Percentiles rank a stretch among this genome's conserved stretches.
phyloP scores from a whole-genome alignment of 2,329 filamentous ascomycete species.

The Lecanoromycetidae sp. region DNA sequence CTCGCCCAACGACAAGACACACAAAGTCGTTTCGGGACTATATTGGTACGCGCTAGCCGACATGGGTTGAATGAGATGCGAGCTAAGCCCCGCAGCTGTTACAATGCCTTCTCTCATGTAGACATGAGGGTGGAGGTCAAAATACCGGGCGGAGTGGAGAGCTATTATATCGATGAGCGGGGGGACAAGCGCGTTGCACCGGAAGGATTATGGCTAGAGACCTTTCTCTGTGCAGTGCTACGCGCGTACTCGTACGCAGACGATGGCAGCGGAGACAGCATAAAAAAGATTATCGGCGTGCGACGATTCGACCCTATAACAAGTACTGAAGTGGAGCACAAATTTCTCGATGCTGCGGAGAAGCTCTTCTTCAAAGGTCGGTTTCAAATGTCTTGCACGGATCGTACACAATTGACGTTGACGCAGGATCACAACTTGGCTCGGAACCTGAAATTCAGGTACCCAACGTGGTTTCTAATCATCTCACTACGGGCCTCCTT shows the following conservation, averaged over 20 bases:
- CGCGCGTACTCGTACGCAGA: slow-evolving; percentile 95
- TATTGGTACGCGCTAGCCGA: no score
- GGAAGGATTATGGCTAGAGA: slow-evolving; percentile 92
- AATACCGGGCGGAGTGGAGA: slow-evolving; percentile 91
- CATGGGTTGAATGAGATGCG: no score
- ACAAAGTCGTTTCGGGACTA: slow-evolving; percentile 85
- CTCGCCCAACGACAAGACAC: slow-evolving; percentile 66
- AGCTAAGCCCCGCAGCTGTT: slow-evolving; percentile 47
- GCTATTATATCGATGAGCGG: slow-evolving; percentile 93
- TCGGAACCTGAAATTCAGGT: slow-evolving; percentile 97
- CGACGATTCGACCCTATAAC: slow-evolving; percentile 94
- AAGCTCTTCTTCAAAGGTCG: slow-evolving; percentile 84
- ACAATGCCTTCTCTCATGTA: slow-evolving; percentile 96
- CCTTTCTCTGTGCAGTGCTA: slow-evolving; percentile 88
- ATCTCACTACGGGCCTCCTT: slow-evolving; percentile 82
- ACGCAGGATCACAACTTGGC: slow-evolving; percentile 76
- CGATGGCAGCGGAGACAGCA: slow-evolving; percentile 83
- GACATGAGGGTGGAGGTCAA: slow-evolving; percentile 98
- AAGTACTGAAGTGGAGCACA: slow-evolving; percentile 95
- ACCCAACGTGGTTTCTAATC: slow-evolving; percentile 90
- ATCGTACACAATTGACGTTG: slow-evolving; percentile 19
- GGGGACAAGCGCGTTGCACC: slow-evolving; percentile 89
- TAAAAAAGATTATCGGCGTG: slow-evolving; percentile 95
- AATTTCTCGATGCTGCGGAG: slow-evolving; percentile 88
- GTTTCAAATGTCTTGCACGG: no score